Evolutionary conservation across 129 eudicot species (phyloP).

Genomic region (Erigeron canadensis): DNA sequence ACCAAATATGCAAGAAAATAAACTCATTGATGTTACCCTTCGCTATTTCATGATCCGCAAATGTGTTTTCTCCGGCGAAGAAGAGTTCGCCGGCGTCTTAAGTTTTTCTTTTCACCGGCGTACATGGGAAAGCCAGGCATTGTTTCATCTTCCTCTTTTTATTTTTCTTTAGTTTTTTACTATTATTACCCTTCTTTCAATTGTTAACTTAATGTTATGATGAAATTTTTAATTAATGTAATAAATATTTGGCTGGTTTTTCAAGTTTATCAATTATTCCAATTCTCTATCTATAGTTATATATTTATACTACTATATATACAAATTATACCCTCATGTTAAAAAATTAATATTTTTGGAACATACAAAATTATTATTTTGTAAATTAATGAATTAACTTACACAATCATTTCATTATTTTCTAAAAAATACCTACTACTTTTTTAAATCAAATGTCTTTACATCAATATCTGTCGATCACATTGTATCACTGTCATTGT

Average conservation of each 20-base stretch:
- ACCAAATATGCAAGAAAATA: slow-evolving; percentile 11
- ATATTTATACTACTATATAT: no score
- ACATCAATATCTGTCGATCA: no score
- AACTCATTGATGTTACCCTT: slow-evolving; percentile 14
- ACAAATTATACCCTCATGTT: no score
- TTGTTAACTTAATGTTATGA: slow-evolving; percentile 5
- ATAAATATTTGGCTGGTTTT: slow-evolving; percentile 32
- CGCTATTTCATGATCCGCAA: slow-evolving; percentile 20
- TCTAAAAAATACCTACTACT: no score
- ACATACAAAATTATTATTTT: no score
- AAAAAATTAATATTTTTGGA: no score
- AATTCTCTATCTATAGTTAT: neutral
- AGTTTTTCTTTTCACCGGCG: slow-evolving; percentile 53
- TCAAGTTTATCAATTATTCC: slow-evolving; percentile 17
- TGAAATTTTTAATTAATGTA: slow-evolving; percentile 11
- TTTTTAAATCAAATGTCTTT: no score
- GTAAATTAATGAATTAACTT: no score
- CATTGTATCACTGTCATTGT: no score
- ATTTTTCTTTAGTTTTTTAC: neutral
- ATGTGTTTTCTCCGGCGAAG: slow-evolving; percentile 39
- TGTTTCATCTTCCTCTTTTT: slow-evolving; percentile 28
- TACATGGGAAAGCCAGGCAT: slow-evolving; percentile 87
- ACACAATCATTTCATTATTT: no score
- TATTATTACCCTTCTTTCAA: neutral
- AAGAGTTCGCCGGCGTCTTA: slow-evolving; percentile 36